Conservation (phyloP, 2,329 filamentous ascomycete species). For the Truncatella angustata region DNA sequence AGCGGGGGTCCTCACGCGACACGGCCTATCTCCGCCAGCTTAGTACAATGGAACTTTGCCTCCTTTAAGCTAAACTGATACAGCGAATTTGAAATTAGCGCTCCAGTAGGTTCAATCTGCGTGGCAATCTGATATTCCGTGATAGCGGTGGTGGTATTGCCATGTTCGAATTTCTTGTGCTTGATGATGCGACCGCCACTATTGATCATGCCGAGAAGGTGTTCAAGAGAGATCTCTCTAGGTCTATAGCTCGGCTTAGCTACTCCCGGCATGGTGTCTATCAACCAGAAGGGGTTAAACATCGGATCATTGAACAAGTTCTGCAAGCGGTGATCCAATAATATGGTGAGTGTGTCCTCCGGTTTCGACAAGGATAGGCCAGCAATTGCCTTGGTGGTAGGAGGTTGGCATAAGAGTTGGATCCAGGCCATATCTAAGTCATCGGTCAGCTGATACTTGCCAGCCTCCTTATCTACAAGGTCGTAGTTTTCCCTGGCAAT, state of each 20-base stretch:
- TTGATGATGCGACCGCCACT: conserved; percentile 7
- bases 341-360: conserved; percentile 21
- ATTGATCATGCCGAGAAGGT: conserved; percentile 13
- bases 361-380: conserved; percentile 14
- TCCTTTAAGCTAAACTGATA: conserved; percentile 28
- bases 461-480: not conserved
- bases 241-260: not conserved
- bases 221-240: conserved; percentile 12
- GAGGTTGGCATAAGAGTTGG: conserved; percentile 23
- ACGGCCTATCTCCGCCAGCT: conserved; percentile 19
- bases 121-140: not conserved
- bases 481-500: conserved; percentile 2
- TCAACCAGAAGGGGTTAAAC: conserved; percentile 8
- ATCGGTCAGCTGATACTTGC: conserved; percentile 15
- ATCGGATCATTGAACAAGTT: conserved; percentile 18
- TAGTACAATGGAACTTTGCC: conserved; percentile 15
- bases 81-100: conserved; percentile 15
- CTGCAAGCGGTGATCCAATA: conserved; percentile 28
- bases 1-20: conserved; percentile 21
- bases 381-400: conserved; percentile 12
- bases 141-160: too few species aligned
- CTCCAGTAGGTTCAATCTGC: conserved; percentile 15
- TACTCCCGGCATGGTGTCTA: not conserved
- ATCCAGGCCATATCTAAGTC: conserved; percentile 32
- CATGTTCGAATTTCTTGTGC: not conserved